phyloP scores from a whole-genome alignment of 768 basidiomycete genomes.

The Hericium rajendrae region DNA sequence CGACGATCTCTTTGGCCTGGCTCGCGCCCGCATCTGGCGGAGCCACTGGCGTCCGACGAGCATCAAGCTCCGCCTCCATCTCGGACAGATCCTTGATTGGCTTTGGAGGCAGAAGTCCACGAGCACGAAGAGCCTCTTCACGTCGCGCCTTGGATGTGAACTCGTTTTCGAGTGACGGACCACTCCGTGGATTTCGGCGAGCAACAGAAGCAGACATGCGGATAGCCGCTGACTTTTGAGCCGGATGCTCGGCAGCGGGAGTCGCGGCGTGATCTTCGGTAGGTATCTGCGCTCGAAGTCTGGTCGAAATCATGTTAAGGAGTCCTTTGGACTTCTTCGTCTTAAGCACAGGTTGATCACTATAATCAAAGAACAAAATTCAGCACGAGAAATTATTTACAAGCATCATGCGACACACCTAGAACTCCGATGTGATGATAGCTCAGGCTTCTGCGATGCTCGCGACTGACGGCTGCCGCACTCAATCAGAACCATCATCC shows the following conservation, averaged over 20 bases:
- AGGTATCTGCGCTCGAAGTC: slow-evolving; percentile 1
- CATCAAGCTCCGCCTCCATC: slow-evolving; percentile 10
- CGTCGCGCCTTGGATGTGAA: slow-evolving; percentile 7
- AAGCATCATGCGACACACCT: no score
- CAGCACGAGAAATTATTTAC: no score
- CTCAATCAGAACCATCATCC: neutral
- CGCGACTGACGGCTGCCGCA: no score
- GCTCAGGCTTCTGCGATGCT: no score
- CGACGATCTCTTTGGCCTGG: slow-evolving; percentile 7
- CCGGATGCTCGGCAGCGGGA: no score
- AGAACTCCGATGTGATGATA: no score
- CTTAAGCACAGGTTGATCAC: neutral
- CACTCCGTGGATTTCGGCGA: neutral
- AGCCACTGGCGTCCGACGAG: slow-evolving; percentile 1
- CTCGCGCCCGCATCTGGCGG: neutral
- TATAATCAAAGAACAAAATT: neutral
- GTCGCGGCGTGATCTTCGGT: no score
- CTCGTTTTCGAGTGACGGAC: slow-evolving; percentile 1
- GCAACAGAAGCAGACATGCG: no score
- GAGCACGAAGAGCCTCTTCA: slow-evolving; percentile 9
- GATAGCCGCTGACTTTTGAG: no score
- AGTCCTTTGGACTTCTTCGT: slow-evolving; percentile 1
- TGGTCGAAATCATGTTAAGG: slow-evolving; percentile 2
- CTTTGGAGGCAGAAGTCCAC: slow-evolving; percentile 10
- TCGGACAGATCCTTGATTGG: slow-evolving; percentile 4